Conservation (phyloP, 73 alveolate genomes). For the Paramecium caudatum region DNA sequence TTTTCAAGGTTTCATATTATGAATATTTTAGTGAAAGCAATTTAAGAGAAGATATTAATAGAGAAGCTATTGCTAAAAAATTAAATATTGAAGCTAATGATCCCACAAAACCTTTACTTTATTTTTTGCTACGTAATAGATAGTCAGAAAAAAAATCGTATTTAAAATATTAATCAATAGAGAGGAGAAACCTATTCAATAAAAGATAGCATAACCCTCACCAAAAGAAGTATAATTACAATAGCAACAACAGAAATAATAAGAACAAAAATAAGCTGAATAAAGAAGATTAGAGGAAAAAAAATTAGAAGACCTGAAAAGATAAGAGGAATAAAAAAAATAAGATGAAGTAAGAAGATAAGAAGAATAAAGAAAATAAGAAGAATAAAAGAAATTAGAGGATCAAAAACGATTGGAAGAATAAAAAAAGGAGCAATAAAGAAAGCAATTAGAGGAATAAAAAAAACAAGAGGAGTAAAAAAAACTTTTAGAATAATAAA, state of each 20-base stretch:
- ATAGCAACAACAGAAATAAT: neutral
- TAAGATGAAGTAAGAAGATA: conserved; percentile 3
- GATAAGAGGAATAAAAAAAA: conserved; percentile 55
- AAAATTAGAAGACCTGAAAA: conserved; percentile 46
- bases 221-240: neutral
- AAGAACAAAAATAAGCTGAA: conserved; percentile 48
- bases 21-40: conserved; percentile 60
- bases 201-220: neutral
- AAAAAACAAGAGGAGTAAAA: conserved; percentile 32
- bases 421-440: neutral
- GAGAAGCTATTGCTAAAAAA: conserved; percentile 71
- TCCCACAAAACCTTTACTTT: conserved; percentile 63
- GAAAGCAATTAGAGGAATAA: conserved; percentile 23
- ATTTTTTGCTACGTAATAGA: conserved; percentile 18
- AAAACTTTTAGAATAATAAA: neutral
- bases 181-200: neutral
- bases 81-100: conserved; percentile 50
- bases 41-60: conserved; percentile 69
- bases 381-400: neutral
- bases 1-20: conserved; percentile 29
- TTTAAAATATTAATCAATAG: neutral
- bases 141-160: neutral
- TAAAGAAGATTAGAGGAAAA: conserved; percentile 35
- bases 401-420: conserved; percentile 56
- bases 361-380: conserved; percentile 48